Base-by-base conservation (phyloP, 768 basidiomycete species). In the Pleurotus platypus region DNA sequence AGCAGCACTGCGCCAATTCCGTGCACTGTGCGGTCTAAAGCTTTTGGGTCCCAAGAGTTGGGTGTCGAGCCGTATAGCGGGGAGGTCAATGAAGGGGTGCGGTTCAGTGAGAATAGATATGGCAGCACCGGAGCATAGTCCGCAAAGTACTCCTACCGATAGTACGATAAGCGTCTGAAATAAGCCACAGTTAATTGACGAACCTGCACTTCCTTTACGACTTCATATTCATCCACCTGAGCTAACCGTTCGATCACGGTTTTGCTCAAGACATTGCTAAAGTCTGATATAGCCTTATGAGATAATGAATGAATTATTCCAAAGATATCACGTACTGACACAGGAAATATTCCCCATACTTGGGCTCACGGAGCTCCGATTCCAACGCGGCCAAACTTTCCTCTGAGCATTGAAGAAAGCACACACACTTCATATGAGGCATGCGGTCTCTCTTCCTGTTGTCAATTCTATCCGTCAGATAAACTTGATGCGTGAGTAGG, bases 291-390 rank as follows among this genome's bases (percentile, higher is more conserved):
- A 55, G 62, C 58, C 43, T 54, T 64, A 65, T 60, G 67, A 67
- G 56, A 55, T 53, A 38, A 30, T 58, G 58, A 55, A 56, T 55
- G 22, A 30, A 47, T 55, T 58, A 56, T 61, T 67, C 59, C 51
- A 71, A 64, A 72, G 74, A 81, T 77, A 18, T 81, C 84, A 90
- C 87, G 81, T 78, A 93, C 96, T 89, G 84, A 98, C 96, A 99
- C 69, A 99, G 76, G 80, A 96, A 98, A 75, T 99, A 99, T 75
- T 94, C 94, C 69, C 94, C 94, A 66, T 98, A 99, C 72, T 90
- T 90, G 8, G 95, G 96, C 65, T 93, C 89, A 38, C 79, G 80
- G 35, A 99, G 78, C 67, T 99, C 97, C 56, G 81, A 76, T 62
- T 89, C 89, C 56, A 98, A 78, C 22, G 89, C 89, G 56, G 86